Conservation (phyloP, 1,139 yeast genomes). For the Candida smagusa region DNA sequence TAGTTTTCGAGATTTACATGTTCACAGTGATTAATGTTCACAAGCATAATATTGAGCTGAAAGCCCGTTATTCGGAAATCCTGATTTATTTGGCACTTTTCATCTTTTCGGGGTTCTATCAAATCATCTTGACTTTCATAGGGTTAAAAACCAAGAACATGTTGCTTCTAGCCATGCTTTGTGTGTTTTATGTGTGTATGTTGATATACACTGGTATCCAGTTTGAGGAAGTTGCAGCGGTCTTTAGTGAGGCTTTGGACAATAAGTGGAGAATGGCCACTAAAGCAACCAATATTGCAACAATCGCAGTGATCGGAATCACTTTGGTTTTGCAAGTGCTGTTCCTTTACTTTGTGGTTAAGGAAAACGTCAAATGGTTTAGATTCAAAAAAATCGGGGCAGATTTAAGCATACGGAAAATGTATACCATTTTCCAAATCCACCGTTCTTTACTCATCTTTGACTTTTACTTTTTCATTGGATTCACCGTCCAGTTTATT, state of each 20-base stretch:
- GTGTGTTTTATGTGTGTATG: conserved; percentile 47
- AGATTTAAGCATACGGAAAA: conserved; percentile 36
- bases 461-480: conserved; percentile 50
- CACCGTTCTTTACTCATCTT: conserved; percentile 43
- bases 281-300: conserved; percentile 41
- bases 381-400: conserved; percentile 53
- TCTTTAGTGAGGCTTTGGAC: conserved; percentile 18
- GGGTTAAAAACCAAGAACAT: conserved; percentile 45
- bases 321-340: conserved; percentile 32
- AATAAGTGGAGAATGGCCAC: conserved; percentile 28
- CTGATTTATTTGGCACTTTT: conserved; percentile 25
- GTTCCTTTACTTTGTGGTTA: conserved; percentile 34
- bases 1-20: conserved; percentile 32
- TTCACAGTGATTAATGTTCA: conserved; percentile 35
- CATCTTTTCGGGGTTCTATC: conserved; percentile 24
- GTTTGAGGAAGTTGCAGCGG: conserved; percentile 38
- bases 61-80: conserved; percentile 17
- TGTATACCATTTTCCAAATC: conserved; percentile 41
- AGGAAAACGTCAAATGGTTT: conserved; percentile 47
- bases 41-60: conserved; percentile 16
- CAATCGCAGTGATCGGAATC: conserved; percentile 43
- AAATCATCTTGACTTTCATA: conserved; percentile 35
- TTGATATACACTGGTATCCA: conserved; percentile 51
- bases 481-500: conserved; percentile 52
- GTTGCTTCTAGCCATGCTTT: conserved; percentile 37